phyloP scores from a whole-genome alignment of 164 flowering plant genomes.

The Aristolochia californica region DNA sequence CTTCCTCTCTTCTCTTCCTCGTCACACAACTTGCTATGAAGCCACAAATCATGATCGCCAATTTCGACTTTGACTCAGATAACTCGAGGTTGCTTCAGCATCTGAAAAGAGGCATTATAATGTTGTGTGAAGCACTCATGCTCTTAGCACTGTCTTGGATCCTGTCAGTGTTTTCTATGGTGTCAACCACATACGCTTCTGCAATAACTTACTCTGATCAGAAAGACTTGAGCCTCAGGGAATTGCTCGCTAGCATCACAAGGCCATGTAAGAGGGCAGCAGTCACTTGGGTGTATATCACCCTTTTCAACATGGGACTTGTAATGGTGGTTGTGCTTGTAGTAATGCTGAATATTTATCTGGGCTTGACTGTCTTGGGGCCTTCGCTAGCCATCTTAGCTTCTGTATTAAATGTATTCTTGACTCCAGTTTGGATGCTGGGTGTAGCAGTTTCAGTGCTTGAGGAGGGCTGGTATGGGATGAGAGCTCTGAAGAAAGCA shows the following conservation, averaged over 20 bases:
- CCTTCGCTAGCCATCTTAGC: background rate
- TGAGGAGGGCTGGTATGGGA: conserved; percentile 11
- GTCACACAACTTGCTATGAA: background rate
- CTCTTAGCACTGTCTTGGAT: background rate
- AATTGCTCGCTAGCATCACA: conserved; percentile 3
- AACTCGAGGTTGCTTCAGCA: too few species aligned
- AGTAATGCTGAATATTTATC: background rate
- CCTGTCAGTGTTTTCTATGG: conserved; percentile 7
- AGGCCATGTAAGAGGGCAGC: conserved; percentile 11
- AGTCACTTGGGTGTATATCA: conserved; percentile 11
- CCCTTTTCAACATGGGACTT: background rate
- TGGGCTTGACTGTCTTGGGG: background rate
- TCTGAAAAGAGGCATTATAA: too few species aligned
- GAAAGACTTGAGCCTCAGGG: background rate
- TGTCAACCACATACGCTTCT: conserved; percentile 4
- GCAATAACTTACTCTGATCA: conserved; percentile 2
- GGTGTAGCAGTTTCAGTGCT: conserved; percentile 11
- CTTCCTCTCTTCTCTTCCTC: too few species aligned
- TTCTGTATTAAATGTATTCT: conserved; percentile 2
- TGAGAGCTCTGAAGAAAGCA: conserved; percentile 10
- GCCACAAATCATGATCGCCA: too few species aligned
- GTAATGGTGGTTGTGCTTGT: background rate
- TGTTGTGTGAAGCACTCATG: too few species aligned
- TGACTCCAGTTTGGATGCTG: conserved; percentile 9
- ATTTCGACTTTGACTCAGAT: too few species aligned